Percentiles rank a stretch among this genome's conserved stretches.
phyloP scores from a whole-genome alignment of 1,284 basidiomycete genomes.

The Rhodotorula glutinis region DNA sequence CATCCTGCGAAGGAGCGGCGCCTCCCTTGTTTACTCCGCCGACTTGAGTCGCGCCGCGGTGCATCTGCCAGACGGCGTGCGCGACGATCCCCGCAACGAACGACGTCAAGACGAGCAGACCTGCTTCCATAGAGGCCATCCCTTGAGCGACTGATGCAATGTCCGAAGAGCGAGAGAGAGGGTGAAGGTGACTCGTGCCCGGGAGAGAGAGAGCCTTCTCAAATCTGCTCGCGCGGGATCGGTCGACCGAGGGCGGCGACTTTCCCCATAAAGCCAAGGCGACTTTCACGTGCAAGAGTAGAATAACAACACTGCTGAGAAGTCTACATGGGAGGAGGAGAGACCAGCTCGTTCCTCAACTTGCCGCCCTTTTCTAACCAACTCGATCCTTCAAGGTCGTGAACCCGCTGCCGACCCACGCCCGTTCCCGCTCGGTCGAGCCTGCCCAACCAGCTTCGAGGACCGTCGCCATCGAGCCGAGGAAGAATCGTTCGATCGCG shows the following conservation, averaged over 20 bases:
- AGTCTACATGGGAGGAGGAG: neutral
- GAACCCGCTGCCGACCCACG: constrained; percentile 29
- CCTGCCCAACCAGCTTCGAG: constrained; percentile 21
- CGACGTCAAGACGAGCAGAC: neutral
- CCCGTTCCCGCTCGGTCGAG: neutral
- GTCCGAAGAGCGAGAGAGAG: neutral
- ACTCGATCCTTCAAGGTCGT: constrained; percentile 21
- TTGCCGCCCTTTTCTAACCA: no score
- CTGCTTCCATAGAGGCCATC: neutral
- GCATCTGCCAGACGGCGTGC: neutral
- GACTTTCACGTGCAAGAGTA: no score
- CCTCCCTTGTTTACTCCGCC: neutral
- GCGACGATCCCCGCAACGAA: constrained; percentile 2
- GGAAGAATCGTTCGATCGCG: constrained; percentile 42
- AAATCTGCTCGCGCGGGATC: no score
- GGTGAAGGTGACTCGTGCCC: neutral
- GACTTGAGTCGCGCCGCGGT: neutral
- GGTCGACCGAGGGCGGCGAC: no score
- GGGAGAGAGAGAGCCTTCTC: no score
- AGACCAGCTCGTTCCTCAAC: no score
- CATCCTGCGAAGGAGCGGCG: neutral
- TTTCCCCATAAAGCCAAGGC: no score
- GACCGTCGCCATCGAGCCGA: constrained; percentile 39
- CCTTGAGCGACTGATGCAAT: no score
- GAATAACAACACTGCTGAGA: no score